Evolutionary conservation across 2,329 filamentous ascomycete species (phyloP).

Genomic region (Eutypa lata): DNA sequence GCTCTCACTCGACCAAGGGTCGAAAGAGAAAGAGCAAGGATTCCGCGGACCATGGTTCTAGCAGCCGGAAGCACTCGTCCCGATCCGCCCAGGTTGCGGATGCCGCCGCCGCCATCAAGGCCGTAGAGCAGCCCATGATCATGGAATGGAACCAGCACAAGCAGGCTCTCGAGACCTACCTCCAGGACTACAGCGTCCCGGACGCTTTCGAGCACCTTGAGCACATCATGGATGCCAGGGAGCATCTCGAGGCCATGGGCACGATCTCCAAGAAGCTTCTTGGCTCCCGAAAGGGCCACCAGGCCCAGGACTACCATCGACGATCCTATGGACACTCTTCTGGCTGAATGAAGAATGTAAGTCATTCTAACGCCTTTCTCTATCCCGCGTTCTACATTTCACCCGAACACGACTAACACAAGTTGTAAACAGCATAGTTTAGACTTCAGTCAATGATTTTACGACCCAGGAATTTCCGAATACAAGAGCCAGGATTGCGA

Average conservation of each 20-base stretch:
- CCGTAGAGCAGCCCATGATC: conserved; percentile 39
- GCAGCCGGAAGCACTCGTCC: conserved; percentile 48
- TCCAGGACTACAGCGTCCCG: conserved; percentile 47
- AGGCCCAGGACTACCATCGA: conserved; percentile 29
- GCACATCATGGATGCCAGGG: conserved; percentile 50
- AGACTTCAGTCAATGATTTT: conserved; percentile 4
- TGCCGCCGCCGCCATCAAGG: conserved; percentile 30
- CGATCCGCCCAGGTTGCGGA: conserved; percentile 34
- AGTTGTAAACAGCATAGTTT: too few relatives aligned
- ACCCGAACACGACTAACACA: too few relatives aligned
- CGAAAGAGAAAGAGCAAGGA: conserved; percentile 58
- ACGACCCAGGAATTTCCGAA: conserved; percentile 24
- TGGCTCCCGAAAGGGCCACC: conserved; percentile 28
- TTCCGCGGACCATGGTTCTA: conserved; percentile 35
- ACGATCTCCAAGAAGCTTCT: conserved; percentile 44
- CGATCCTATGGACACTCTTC: conserved; percentile 33
- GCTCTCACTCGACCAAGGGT: conserved; percentile 40
- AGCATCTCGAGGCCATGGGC: conserved; percentile 48
- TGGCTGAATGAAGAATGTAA: conserved; percentile 33
- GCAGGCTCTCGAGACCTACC: conserved; percentile 58
- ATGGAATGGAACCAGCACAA: conserved; percentile 62
- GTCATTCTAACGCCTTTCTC: conserved; percentile 3
- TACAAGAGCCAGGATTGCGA: too few relatives aligned
- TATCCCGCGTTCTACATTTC: too few relatives aligned
- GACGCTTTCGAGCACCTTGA: conserved; percentile 52